Evolutionary conservation across 2,329 filamentous ascomycete genomes (phyloP).

Genomic region (Fusarium humuli): DNA sequence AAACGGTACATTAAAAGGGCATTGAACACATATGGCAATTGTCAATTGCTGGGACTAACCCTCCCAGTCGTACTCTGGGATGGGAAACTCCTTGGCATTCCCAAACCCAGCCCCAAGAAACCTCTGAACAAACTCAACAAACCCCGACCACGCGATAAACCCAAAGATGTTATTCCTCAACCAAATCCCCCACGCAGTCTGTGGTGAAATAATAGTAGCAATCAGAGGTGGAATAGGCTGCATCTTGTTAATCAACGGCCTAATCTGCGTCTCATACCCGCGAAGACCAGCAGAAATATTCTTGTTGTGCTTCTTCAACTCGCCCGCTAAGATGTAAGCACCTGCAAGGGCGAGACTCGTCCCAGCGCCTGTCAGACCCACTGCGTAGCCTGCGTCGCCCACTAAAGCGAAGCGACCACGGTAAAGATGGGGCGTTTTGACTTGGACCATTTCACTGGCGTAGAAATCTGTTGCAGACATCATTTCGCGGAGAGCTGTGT

Average conservation of each 20-base stretch:
- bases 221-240: conserved; percentile 50
- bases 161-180: conserved; percentile 57
- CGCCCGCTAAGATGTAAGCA: conserved; percentile 65
- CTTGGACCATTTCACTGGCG: conserved; percentile 56
- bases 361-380: conserved; percentile 60
- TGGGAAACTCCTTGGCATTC: conserved; percentile 44
- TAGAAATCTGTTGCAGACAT: conserved; percentile 58
- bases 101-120: conserved; percentile 45
- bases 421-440: conserved; percentile 55
- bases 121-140: conserved; percentile 46
- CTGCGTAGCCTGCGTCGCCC: conserved; percentile 63
- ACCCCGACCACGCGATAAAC: conserved; percentile 53
- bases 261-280: conserved; percentile 56
- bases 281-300: conserved; percentile 50
- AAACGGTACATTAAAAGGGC: no score
- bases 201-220: conserved; percentile 55
- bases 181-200: conserved; percentile 59
- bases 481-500: conserved; percentile 52
- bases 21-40: no score
- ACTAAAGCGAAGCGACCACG: conserved; percentile 59
- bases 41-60: not conserved
- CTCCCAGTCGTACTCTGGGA: conserved; percentile 54
- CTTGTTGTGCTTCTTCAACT: conserved; percentile 48
- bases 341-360: conserved; percentile 59
- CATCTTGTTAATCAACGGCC: conserved; percentile 55